Conservation (phyloP, 2,329 filamentous ascomycete species). For the Ophiostoma quercus region DNA sequence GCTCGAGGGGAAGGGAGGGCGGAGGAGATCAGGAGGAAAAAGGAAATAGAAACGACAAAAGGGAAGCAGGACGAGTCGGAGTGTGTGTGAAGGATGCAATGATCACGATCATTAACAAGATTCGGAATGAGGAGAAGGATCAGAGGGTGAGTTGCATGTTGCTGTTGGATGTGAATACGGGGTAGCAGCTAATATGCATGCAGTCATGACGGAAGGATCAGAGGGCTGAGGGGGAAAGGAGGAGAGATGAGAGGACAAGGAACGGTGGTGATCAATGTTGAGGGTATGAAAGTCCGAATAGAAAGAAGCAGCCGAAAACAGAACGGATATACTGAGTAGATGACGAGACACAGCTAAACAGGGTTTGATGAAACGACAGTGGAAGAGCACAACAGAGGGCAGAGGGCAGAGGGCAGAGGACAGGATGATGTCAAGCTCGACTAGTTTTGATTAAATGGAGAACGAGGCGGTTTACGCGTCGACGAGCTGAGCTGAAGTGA, state of each 20-base stretch:
- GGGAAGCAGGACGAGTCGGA: background rate
- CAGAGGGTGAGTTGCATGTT: background rate
- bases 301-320: background rate
- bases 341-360: background rate
- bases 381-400: background rate
- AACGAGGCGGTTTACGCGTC: background rate
- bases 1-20: background rate
- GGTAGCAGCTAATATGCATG: background rate
- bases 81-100: background rate
- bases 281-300: background rate
- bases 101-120: background rate
- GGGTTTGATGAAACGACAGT: background rate
- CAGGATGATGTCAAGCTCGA: background rate
- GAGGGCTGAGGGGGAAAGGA: background rate
- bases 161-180: background rate
- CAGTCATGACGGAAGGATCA: background rate
- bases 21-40: background rate
- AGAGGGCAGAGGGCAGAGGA: background rate
- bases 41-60: background rate
- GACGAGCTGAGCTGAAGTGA: background rate
- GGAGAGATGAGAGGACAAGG: constrained; percentile 1
- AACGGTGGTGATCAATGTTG: background rate
- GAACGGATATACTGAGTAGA: background rate
- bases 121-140: background rate
- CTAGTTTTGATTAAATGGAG: constrained; percentile 6